Evolutionary conservation across 768 basidiomycete species (phyloP).

Genomic region (Amanita molliuscula): DNA sequence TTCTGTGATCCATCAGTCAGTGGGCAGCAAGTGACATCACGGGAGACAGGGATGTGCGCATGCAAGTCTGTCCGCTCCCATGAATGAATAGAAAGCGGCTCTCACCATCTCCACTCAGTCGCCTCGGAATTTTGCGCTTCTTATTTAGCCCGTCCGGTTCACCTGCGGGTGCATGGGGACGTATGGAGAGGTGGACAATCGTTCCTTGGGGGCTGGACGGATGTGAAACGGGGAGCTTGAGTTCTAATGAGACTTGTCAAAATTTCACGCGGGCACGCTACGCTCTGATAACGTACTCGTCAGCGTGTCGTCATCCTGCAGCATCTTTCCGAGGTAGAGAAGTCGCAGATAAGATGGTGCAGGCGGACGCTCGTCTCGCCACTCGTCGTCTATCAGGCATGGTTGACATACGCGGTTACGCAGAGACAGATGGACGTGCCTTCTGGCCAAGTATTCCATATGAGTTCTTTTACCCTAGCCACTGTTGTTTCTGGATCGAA

Average conservation of each 20-base stretch:
- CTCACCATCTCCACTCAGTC: slow-evolving; percentile 19
- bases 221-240: slow-evolving; percentile 27
- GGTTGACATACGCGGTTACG: slow-evolving; percentile 7
- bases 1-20: background rate
- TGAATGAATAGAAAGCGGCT: background rate
- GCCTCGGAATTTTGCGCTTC: slow-evolving; percentile 23
- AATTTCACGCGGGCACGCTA: background rate
- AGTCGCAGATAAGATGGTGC: slow-evolving; percentile 70
- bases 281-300: slow-evolving; percentile 32
- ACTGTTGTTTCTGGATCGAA: slow-evolving; percentile 71
- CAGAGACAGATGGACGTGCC: slow-evolving; percentile 28
- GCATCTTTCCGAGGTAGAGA: slow-evolving; percentile 65
- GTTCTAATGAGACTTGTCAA: slow-evolving; percentile 16
- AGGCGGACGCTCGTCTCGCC: slow-evolving; percentile 72
- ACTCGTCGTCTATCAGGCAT: slow-evolving; percentile 33
- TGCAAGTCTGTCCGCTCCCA: too few relatives aligned
- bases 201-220: slow-evolving; percentile 30
- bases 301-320: slow-evolving; percentile 79
- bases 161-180: slow-evolving; percentile 41
- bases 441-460: slow-evolving; percentile 75
- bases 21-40: background rate
- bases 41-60: background rate
- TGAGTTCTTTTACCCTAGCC: slow-evolving; percentile 72
- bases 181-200: slow-evolving; percentile 68
- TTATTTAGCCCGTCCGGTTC: slow-evolving; percentile 47